These are phyloP conservation scores for Nyssa sinensis DNA, from an alignment of 148 eudicot genomes.

Conservation along the genomic window DNA sequence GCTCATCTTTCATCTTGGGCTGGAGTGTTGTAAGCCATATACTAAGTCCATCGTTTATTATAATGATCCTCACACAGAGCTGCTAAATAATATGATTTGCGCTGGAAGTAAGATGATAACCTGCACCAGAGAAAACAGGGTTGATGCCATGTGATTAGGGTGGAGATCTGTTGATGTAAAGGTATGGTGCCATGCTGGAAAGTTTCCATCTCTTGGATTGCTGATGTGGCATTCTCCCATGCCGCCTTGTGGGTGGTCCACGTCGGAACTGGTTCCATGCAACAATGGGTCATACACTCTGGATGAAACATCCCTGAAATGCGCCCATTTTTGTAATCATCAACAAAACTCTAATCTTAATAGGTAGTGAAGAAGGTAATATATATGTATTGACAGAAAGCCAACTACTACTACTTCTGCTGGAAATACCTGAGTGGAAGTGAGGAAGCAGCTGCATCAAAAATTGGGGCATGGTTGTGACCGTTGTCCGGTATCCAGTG, in stretches of 20 bases:
- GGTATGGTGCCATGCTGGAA: slow-evolving; percentile 36
- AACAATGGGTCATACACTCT: slow-evolving; percentile 5
- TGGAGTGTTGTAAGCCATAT: too few species aligned
- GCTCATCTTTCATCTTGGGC: too few species aligned
- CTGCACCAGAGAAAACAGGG: slow-evolving; percentile 26
- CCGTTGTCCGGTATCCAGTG: slow-evolving; percentile 43
- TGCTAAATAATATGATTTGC: too few species aligned
- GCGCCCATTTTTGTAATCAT: not conserved
- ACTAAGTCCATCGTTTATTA: too few species aligned
- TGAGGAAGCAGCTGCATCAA: slow-evolving; percentile 25
- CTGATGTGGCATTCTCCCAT: not conserved
- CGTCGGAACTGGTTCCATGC: slow-evolving; percentile 19
- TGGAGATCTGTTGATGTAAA: slow-evolving; percentile 33
- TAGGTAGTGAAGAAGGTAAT: not conserved
- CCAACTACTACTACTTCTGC: not conserved
- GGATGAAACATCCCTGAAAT: slow-evolving; percentile 12
- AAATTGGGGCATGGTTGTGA: slow-evolving; percentile 31
- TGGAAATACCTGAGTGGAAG: slow-evolving; percentile 28
- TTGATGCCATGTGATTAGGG: slow-evolving; percentile 29
- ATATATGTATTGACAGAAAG: too few species aligned
- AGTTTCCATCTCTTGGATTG: slow-evolving; percentile 12
- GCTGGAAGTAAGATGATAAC: slow-evolving; percentile 9
- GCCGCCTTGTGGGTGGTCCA: not conserved
- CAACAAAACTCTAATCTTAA: not conserved
- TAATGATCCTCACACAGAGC: too few species aligned